phyloP scores from a whole-genome alignment of 2,329 filamentous ascomycete species.

The Orbilia javanica region DNA sequence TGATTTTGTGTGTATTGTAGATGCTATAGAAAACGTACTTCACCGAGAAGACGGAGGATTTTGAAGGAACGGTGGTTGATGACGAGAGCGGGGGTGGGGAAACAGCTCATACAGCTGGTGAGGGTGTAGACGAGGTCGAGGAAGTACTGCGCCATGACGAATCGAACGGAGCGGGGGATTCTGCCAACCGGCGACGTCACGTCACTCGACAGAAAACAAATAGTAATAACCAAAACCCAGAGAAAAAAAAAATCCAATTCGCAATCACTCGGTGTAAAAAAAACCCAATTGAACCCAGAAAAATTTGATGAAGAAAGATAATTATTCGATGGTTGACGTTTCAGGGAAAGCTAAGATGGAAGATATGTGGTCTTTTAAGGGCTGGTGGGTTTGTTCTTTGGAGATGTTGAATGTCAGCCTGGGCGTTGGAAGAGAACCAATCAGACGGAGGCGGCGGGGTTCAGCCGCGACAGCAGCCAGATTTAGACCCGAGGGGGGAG shows the following conservation, averaged over 20 bases:
- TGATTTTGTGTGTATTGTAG: neutral
- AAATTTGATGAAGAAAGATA: neutral
- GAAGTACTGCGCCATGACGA: slow-evolving; percentile 81
- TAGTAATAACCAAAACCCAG: too few species aligned
- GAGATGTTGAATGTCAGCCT: slow-evolving; percentile 52
- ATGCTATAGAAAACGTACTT: slow-evolving; percentile 71
- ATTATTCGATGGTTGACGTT: neutral
- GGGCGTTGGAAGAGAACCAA: slow-evolving; percentile 29
- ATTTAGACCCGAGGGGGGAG: slow-evolving; percentile 29
- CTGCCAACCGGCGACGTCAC: neutral
- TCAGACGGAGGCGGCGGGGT: slow-evolving; percentile 27
- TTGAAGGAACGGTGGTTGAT: slow-evolving; percentile 97
- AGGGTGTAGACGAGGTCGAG: slow-evolving; percentile 91
- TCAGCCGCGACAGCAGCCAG: slow-evolving; percentile 51
- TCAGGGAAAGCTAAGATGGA: neutral
- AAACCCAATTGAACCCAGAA: neutral
- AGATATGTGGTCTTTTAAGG: slow-evolving; percentile 23
- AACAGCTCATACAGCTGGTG: slow-evolving; percentile 95
- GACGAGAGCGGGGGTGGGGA: slow-evolving; percentile 92
- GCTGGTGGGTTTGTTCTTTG: neutral
- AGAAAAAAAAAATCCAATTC: too few species aligned
- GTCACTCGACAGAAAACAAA: too few species aligned
- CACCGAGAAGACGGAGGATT: slow-evolving; percentile 90
- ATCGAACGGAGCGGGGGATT: slow-evolving; percentile 57
- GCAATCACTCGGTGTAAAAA: neutral